phyloP scores from a whole-genome alignment of 2,329 filamentous ascomycete species.

The Keithomyces neogunnii region DNA sequence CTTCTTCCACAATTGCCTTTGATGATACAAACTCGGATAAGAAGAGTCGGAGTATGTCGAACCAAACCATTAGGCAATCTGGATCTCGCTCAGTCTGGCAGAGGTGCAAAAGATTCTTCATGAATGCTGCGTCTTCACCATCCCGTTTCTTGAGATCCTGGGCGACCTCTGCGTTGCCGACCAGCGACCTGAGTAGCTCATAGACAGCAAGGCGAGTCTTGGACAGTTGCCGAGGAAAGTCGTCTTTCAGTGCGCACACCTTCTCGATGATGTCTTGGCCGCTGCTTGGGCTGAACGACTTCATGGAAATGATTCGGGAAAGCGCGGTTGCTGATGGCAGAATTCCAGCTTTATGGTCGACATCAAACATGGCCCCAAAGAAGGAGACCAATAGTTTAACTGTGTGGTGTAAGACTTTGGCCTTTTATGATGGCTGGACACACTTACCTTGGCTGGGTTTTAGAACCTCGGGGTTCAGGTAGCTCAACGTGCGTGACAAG shows the following conservation, averaged over 20 bases:
- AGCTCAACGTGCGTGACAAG: constrained; percentile 42
- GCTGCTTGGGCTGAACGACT: constrained; percentile 39
- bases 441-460: constrained; percentile 40
- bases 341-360: constrained; percentile 52
- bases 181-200: constrained; percentile 34
- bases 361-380: constrained; percentile 50
- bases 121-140: constrained; percentile 34
- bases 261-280: constrained; percentile 40
- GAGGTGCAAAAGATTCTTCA: constrained; percentile 39
- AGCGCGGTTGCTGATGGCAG: constrained; percentile 44
- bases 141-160: constrained; percentile 36
- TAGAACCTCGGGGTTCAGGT: constrained; percentile 35
- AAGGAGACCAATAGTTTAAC: constrained; percentile 42
- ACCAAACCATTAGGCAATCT: constrained; percentile 49
- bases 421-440: not conserved
- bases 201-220: constrained; percentile 45
- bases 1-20: constrained; percentile 35
- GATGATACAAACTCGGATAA: constrained; percentile 37
- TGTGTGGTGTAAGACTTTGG: constrained; percentile 8
- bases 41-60: constrained; percentile 38
- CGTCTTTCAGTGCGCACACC: constrained; percentile 43
- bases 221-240: constrained; percentile 45
- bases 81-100: constrained; percentile 50
- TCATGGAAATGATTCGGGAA: constrained; percentile 39
- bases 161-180: constrained; percentile 33